Percentiles rank a stretch among this genome's conserved stretches.
Conservation (phyloP, 2,329 filamentous ascomycete species). For the Alternaria rosae region DNA sequence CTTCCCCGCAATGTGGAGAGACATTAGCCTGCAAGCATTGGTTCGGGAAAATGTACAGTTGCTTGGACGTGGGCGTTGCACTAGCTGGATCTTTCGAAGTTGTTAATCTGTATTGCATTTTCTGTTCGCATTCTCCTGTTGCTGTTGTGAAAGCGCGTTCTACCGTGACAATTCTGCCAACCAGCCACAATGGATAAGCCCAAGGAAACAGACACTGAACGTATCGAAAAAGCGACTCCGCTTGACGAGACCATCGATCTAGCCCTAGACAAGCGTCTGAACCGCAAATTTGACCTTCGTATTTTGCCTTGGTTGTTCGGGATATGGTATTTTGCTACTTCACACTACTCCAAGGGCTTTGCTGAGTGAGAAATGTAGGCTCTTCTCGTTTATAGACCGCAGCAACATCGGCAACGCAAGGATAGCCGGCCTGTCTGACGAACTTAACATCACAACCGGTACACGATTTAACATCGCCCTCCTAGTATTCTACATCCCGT, state of each 20-base stretch:
- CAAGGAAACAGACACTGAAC: neutral
- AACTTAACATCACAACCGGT: conserved; percentile 51
- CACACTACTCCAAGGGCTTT: neutral
- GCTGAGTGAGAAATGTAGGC: conserved; percentile 11
- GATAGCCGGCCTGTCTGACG: conserved; percentile 51
- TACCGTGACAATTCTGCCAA: neutral
- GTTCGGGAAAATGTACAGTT: neutral
- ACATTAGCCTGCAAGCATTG: conserved; percentile 1
- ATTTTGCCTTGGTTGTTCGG: conserved; percentile 57
- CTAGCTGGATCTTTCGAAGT: neutral
- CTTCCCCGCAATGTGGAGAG: conserved; percentile 6
- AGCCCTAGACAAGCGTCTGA: conserved; percentile 46
- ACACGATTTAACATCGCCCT: conserved; percentile 54
- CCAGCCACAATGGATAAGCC: conserved; percentile 6
- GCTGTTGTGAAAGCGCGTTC: neutral
- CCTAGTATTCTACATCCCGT: conserved; percentile 56
- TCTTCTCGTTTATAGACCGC: conserved; percentile 58
- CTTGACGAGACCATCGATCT: neutral
- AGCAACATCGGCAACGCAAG: conserved; percentile 54
- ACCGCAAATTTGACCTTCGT: conserved; percentile 53
- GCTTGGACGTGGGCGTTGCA: neutral
- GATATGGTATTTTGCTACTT: conserved; percentile 43
- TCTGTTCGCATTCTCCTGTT: neutral
- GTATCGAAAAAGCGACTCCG: conserved; percentile 6
- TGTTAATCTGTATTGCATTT: neutral